These are phyloP conservation scores for Plenodomus tracheiphilus DNA, from an alignment of 2,329 filamentous ascomycete genomes.

Conservation along the genomic window DNA sequence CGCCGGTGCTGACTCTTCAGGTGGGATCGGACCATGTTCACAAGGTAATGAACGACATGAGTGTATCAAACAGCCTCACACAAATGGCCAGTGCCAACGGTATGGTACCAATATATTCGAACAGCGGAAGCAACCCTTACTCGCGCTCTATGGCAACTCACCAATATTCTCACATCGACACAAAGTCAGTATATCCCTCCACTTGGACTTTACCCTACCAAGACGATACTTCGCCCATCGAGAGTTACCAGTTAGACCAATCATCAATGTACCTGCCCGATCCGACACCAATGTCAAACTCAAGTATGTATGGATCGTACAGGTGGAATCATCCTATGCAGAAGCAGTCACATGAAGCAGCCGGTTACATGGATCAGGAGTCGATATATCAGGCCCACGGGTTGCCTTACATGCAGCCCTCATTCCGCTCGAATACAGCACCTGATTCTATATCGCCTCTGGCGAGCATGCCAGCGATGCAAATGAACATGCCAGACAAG, in stretches of 20 bases:
- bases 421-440: slow-evolving; percentile 6
- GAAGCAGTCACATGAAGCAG: slow-evolving; percentile 11
- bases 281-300: slow-evolving; percentile 11
- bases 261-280: slow-evolving; percentile 20
- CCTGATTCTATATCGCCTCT: slow-evolving; percentile 31
- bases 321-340: slow-evolving; percentile 21
- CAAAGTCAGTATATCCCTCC: slow-evolving; percentile 22
- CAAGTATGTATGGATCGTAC: slow-evolving; percentile 19
- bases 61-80: slow-evolving; percentile 19
- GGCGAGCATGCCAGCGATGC: slow-evolving; percentile 34
- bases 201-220: slow-evolving; percentile 30
- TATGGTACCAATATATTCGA: slow-evolving; percentile 28
- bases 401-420: slow-evolving; percentile 23
- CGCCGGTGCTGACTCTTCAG: slow-evolving; percentile 21
- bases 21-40: slow-evolving; percentile 37
- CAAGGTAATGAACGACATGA: slow-evolving; percentile 26
- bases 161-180: slow-evolving; percentile 23
- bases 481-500: slow-evolving; percentile 30
- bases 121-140: slow-evolving; percentile 11
- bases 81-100: slow-evolving; percentile 21
- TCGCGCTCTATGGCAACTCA: slow-evolving; percentile 13
- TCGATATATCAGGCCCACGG: slow-evolving; percentile 15
- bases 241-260: slow-evolving; percentile 30
- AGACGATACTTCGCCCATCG: slow-evolving; percentile 35
- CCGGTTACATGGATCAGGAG: slow-evolving; percentile 27